phyloP scores from a whole-genome alignment of 1,284 basidiomycete species.

The Ceratobasidium sp. region DNA sequence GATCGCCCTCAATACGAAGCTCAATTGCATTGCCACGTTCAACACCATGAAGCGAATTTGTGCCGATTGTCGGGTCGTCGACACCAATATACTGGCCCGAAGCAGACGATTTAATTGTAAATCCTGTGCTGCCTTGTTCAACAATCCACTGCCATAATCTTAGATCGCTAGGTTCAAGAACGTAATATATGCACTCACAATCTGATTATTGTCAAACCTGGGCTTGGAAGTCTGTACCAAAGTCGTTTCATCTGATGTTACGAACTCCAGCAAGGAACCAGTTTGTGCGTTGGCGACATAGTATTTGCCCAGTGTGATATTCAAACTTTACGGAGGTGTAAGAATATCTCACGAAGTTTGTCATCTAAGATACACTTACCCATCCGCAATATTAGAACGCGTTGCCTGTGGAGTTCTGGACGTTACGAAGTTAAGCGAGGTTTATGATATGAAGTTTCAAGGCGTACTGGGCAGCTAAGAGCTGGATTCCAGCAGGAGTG shows the following conservation, averaged over 20 bases:
- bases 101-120: constrained; percentile 10
- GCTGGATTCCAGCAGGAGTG: background rate
- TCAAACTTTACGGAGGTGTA: background rate
- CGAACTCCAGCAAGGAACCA: background rate
- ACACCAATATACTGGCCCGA: constrained; percentile 11
- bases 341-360: background rate
- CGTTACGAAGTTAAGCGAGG: too few relatives aligned
- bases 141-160: constrained; percentile 28
- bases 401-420: too few relatives aligned
- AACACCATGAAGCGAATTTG: background rate
- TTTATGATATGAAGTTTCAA: too few relatives aligned
- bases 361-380: too few relatives aligned
- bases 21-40: background rate
- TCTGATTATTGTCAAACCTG: constrained; percentile 11
- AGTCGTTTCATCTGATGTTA: background rate
- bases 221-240: background rate
- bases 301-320: constrained; percentile 7
- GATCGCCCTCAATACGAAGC: background rate
- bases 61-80: background rate
- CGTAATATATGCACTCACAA: background rate
- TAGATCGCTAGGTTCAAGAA: background rate
- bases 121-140: constrained; percentile 15
- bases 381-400: too few relatives aligned
- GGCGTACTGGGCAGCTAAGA: background rate
- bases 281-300: constrained; percentile 11